Percentiles rank a stretch among this genome's conserved stretches.
Evolutionary conservation across 2,329 filamentous ascomycete species (phyloP).

Genomic region (Ophiocordyceps polyrhachis-furcata): DNA sequence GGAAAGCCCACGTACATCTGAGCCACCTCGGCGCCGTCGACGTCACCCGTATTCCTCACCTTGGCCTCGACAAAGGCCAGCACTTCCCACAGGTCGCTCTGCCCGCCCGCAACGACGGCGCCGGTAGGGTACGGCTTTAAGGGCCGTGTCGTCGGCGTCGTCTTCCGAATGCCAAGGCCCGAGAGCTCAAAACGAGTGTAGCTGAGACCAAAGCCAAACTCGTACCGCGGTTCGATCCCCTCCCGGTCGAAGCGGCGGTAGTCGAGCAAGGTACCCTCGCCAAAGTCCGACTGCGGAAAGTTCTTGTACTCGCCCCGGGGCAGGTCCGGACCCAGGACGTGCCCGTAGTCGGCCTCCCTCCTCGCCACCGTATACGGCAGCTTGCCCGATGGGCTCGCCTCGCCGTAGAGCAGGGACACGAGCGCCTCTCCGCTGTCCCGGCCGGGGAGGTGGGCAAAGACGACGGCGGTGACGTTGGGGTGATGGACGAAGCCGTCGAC

Average conservation of each 20-base stretch:
- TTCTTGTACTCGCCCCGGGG: constrained; percentile 45
- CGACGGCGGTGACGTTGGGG: constrained; percentile 56
- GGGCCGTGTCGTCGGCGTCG: constrained; percentile 1
- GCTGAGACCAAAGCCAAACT: constrained; percentile 37
- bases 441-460: constrained; percentile 73
- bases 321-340: constrained; percentile 26
- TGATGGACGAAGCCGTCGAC: constrained; percentile 66
- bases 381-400: constrained; percentile 55
- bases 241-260: constrained; percentile 33
- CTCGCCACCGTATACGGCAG: constrained; percentile 78
- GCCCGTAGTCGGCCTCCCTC: constrained; percentile 48
- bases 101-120: constrained; percentile 20
- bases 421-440: constrained; percentile 75
- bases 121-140: constrained; percentile 18
- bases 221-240: constrained; percentile 26
- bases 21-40: constrained; percentile 25
- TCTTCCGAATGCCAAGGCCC: constrained; percentile 17
- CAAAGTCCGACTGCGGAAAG: constrained; percentile 30
- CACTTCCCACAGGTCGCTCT: constrained; percentile 27
- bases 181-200: constrained; percentile 34
- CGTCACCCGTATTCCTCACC: constrained; percentile 22
- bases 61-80: constrained; percentile 19
- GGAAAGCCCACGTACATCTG: constrained; percentile 31
- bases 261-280: constrained; percentile 32
- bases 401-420: constrained; percentile 61